Evolutionary conservation across 495 filamentous ascomycete genomes (phyloP).

Genomic region (Talaromyces thailandensis): DNA sequence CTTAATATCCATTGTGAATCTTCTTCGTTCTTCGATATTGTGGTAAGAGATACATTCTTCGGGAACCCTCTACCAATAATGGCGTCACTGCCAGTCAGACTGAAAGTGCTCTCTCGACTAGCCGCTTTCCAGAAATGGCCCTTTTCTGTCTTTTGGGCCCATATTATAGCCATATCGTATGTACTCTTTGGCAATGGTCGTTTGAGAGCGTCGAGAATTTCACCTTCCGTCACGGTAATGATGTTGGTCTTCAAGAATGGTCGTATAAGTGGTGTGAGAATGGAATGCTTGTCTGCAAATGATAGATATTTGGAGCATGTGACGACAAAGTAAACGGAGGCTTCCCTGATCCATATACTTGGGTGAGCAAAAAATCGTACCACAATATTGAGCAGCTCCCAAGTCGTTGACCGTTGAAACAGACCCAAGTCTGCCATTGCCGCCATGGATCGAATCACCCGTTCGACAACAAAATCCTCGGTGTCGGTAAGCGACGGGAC

Average conservation of each 20-base stretch:
- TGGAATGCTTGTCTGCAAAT: conserved; percentile 70
- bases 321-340: conserved; percentile 72
- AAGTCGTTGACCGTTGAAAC: conserved; percentile 72
- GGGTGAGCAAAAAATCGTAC: conserved; percentile 85
- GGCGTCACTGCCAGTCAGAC: conserved; percentile 37
- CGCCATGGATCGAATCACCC: conserved; percentile 80
- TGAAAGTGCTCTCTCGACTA: conserved; percentile 56
- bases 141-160: conserved; percentile 73
- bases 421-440: conserved; percentile 82
- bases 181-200: conserved; percentile 69
- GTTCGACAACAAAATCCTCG: conserved; percentile 91
- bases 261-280: conserved; percentile 66
- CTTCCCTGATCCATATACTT: conserved; percentile 90
- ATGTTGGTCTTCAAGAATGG: conserved; percentile 72
- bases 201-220: conserved; percentile 75
- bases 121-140: conserved; percentile 80
- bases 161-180: conserved; percentile 76
- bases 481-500: conserved; percentile 92
- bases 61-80: conserved; percentile 18
- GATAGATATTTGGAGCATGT: conserved; percentile 71
- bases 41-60: conserved; percentile 24
- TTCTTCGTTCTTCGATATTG: conserved; percentile 68
- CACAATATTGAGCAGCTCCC: conserved; percentile 76
- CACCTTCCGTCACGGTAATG: conserved; percentile 56
- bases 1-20: conserved; percentile 91